phyloP scores from a whole-genome alignment of 192 early-diverging fungal species.

The Coemansia sp. region DNA sequence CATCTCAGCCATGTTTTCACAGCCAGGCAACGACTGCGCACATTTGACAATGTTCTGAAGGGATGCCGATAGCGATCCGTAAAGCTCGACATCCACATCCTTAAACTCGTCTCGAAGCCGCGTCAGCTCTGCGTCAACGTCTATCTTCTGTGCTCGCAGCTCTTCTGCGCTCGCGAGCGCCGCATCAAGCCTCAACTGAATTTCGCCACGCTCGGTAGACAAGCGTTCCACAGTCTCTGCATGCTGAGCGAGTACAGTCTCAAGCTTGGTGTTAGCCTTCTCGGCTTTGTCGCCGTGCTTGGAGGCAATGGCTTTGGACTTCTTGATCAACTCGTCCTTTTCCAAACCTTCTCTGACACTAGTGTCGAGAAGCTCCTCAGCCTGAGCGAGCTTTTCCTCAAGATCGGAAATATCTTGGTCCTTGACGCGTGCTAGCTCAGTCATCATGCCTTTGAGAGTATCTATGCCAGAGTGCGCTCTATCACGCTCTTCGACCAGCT shows the following conservation, averaged over 20 bases:
- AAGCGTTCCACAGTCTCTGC: conserved; percentile 1
- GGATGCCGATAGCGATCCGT: not conserved
- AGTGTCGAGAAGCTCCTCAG: conserved; percentile 24
- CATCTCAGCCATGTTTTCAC: conserved; percentile 2
- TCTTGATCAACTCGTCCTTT: conserved; percentile 33
- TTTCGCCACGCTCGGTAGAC: conserved; percentile 5
- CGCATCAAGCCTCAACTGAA: conserved; percentile 10
- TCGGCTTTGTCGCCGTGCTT: conserved; percentile 9
- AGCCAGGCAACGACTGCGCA: conserved; percentile 7
- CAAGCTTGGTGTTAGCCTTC: conserved; percentile 16
- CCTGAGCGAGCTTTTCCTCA: conserved; percentile 22
- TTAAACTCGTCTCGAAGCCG: not conserved
- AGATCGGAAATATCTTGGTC: conserved; percentile 38
- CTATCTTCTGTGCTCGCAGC: conserved; percentile 15
- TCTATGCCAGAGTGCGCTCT: conserved; percentile 16
- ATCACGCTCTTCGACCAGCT: conserved; percentile 23
- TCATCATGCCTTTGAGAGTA: conserved; percentile 51
- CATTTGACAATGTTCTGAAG: conserved; percentile 10
- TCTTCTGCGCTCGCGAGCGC: not conserved
- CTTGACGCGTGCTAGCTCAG: conserved; percentile 45
- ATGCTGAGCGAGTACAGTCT: conserved; percentile 1
- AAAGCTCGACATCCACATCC: conserved; percentile 5
- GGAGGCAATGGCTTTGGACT: conserved; percentile 9
- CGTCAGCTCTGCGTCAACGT: conserved; percentile 12
- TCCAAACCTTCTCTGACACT: conserved; percentile 29